Conservation (phyloP, 305 asterid species). For the Vinca major region DNA sequence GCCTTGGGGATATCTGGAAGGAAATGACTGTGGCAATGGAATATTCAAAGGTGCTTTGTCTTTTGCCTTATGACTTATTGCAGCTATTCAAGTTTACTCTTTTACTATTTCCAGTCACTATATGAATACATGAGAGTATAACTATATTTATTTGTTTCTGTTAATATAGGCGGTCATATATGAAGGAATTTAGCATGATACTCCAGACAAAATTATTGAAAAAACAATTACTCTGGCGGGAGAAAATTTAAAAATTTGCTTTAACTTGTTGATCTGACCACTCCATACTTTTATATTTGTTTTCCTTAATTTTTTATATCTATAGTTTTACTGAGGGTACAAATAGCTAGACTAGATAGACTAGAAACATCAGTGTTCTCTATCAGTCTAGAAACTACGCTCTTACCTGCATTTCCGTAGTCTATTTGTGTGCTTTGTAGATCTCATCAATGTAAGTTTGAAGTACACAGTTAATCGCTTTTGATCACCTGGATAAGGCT, state of each 20-base stretch:
- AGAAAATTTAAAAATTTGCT: neutral
- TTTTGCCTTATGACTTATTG: slow-evolving; percentile 5
- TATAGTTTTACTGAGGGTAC: neutral
- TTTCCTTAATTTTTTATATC: neutral
- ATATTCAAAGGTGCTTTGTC: slow-evolving; percentile 60
- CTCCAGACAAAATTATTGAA: neutral
- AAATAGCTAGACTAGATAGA: neutral
- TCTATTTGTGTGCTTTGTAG: neutral
- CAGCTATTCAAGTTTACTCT: neutral
- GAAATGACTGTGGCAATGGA: slow-evolving; percentile 71
- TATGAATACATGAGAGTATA: neutral
- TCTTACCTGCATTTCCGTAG: neutral
- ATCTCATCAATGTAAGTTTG: neutral
- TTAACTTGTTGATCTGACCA: neutral
- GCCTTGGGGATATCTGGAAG: slow-evolving; percentile 76
- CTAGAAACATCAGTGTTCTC: neutral
- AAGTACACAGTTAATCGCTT: neutral
- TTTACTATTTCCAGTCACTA: neutral
- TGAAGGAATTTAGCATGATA: neutral
- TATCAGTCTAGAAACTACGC: neutral
- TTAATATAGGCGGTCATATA: neutral
- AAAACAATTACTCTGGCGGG: neutral
- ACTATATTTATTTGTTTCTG: neutral
- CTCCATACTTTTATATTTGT: neutral
- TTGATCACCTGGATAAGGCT: neutral